Conservation (phyloP, 225 moss, liverwort and hornwort genomes). For the Asterella californica region DNA sequence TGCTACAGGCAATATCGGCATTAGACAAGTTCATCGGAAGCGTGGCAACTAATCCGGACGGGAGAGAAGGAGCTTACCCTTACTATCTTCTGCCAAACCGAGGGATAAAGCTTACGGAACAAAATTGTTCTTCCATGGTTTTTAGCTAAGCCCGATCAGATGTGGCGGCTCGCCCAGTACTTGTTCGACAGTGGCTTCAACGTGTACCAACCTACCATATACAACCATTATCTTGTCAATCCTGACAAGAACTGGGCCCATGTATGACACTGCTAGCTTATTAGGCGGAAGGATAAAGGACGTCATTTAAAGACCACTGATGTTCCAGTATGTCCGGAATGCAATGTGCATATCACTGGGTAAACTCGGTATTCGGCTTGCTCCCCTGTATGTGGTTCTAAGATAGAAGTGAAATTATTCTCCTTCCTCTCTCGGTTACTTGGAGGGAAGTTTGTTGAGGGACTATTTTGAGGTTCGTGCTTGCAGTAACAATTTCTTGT, state of each 20-base stretch:
- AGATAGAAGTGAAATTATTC: no score
- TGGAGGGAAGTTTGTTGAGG: no score
- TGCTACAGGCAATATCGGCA: constrained; percentile 45
- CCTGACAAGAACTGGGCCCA: constrained; percentile 72
- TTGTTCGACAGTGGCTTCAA: constrained; percentile 74
- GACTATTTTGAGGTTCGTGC: no score
- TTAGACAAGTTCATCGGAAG: constrained; percentile 53
- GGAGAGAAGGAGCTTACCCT: constrained; percentile 45
- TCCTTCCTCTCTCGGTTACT: no score
- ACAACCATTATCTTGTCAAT: constrained; percentile 56
- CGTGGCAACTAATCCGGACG: constrained; percentile 45
- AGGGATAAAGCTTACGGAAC: constrained; percentile 70
- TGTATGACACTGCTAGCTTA: constrained; percentile 35
- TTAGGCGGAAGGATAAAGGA: background rate
- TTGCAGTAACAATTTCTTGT: no score
- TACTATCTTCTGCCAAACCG: constrained; percentile 62
- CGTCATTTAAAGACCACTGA: background rate
- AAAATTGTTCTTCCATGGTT: constrained; percentile 67
- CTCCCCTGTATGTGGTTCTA: no score
- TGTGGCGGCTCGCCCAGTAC: constrained; percentile 68
- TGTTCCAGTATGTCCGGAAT: no score
- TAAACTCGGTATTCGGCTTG: no score
- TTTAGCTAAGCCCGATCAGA: constrained; percentile 51
- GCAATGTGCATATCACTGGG: no score
- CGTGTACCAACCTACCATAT: constrained; percentile 60